Conservation (phyloP, 805 yeast species). For the Grigorovia jiainica region DNA sequence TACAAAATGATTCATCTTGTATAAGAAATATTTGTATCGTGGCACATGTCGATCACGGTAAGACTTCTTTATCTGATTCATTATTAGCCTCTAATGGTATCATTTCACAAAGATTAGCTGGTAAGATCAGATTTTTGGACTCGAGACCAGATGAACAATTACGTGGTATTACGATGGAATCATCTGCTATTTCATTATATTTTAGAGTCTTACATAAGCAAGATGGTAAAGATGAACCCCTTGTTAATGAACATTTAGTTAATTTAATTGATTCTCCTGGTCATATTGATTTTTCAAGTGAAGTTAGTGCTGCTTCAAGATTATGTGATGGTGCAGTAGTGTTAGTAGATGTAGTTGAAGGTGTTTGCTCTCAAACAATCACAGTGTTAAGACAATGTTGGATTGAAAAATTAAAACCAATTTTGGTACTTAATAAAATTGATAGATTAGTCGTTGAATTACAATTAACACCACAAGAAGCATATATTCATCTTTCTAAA, state of each 20-base stretch:
- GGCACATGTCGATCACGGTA: constrained; percentile 98
- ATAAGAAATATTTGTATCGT: constrained; percentile 88
- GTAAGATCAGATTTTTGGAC: constrained; percentile 85
- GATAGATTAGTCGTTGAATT: constrained; percentile 80
- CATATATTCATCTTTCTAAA: constrained; percentile 68
- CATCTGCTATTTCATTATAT: constrained; percentile 89
- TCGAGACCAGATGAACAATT: constrained; percentile 92
- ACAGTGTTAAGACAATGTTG: constrained; percentile 92
- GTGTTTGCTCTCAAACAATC: constrained; percentile 95
- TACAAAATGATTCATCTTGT: constrained; percentile 60
- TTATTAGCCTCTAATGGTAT: constrained; percentile 92
- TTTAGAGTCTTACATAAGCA: constrained; percentile 55
- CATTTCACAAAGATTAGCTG: constrained; percentile 90
- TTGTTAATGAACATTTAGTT: constrained; percentile 70
- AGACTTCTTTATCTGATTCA: constrained; percentile 89
- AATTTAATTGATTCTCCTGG: constrained; percentile 97
- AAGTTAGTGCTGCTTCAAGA: constrained; percentile 92
- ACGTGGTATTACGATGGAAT: constrained; percentile 96
- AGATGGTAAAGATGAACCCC: constrained; percentile 34
- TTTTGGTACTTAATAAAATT: constrained; percentile 81
- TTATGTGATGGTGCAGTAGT: constrained; percentile 96
- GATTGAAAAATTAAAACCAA: constrained; percentile 83
- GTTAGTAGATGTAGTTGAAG: constrained; percentile 93
- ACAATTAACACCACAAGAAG: constrained; percentile 73
- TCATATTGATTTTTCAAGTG: constrained; percentile 95